phyloP scores from a whole-genome alignment of 805 yeast genomes.

The Ogataea zsoltii region DNA sequence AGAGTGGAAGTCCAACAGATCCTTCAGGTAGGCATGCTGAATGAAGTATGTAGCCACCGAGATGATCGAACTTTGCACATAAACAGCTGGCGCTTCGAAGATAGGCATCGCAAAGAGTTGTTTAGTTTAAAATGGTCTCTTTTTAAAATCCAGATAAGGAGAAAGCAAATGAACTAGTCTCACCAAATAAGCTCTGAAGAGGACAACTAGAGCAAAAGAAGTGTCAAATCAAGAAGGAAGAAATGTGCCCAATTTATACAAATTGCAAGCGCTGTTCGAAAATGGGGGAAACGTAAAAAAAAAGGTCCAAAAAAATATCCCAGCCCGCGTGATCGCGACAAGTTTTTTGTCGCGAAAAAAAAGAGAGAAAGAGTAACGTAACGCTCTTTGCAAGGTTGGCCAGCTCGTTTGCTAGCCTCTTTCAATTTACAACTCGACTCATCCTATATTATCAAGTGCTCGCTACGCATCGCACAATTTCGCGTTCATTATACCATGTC shows the following conservation, averaged over 20 bases:
- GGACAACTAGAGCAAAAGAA: constrained; percentile 1
- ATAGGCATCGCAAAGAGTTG: constrained; percentile 36
- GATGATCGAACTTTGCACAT: constrained; percentile 40
- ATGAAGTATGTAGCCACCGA: constrained; percentile 44
- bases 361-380: too few species aligned
- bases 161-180: constrained; percentile 10
- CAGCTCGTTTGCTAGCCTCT: background rate
- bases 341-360: background rate
- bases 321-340: constrained; percentile 3
- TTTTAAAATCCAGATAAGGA: constrained; percentile 5
- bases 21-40: constrained; percentile 43
- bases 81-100: constrained; percentile 50
- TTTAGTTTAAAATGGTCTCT: constrained; percentile 3
- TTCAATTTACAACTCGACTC: background rate
- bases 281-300: constrained; percentile 1
- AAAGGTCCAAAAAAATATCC: background rate
- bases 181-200: constrained; percentile 2
- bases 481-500: background rate
- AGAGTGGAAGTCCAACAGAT: constrained; percentile 39
- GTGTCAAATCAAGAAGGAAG: background rate
- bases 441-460: too few species aligned
- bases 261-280: constrained; percentile 1
- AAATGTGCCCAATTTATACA: background rate
- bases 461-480: too few species aligned
- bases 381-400: too few species aligned